Evolutionary conservation across 2,329 filamentous ascomycete genomes (phyloP), one percentile per base, ranked within the genome.

Genomic region (Leptographium lundbergii): DNA sequence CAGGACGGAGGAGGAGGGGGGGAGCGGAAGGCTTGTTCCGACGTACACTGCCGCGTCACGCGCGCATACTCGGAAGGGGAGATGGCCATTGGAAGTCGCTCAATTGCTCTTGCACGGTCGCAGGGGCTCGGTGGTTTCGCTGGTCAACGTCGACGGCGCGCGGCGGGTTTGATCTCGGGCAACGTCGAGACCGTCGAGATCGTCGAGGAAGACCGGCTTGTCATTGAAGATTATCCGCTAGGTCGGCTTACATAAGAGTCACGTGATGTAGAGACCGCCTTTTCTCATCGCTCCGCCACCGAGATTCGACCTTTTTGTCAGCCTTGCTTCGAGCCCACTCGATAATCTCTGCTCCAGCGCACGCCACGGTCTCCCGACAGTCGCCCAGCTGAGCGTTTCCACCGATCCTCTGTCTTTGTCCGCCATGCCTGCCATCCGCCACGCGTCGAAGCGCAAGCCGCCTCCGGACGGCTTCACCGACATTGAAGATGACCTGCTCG

Each of bases 21-120:
- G 32, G 19, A 25, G 11, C 76, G 10, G 22, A 34, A 7, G 9
- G 36, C 29, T 4, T 11, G 9, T 9, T 4, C 29, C 7, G 9
- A 61, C 86, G 74, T 73, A 91, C 88, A 91, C 71, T 88, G 83
- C 73, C 85, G 82, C 74, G 88, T 88, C 74, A 81, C 82, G 73
- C 87, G 83, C 70, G 88, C 92, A 71, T 96, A 89, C 75, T 91
- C 91, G 63, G 92, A 96, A 66, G 92, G 90, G 75, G 91, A 88
- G 76, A 96, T 91, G 73, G 90, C 85, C 88, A 91, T 91, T 67
- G 32, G 51, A 10, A 47, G 39, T 47, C 29, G 48, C 17, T 55
- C 55, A 51, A 60, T 57, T 54, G 54, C 39, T 45, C 13, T 10
- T 7, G 27, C 22, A 19, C 27, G 52, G 17, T 54, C 36, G 54